Evolutionary conservation across 2,329 filamentous ascomycete genomes (phyloP), one percentile per base, ranked within the genome.

Genomic region (Gaeumannomyces tritici): DNA sequence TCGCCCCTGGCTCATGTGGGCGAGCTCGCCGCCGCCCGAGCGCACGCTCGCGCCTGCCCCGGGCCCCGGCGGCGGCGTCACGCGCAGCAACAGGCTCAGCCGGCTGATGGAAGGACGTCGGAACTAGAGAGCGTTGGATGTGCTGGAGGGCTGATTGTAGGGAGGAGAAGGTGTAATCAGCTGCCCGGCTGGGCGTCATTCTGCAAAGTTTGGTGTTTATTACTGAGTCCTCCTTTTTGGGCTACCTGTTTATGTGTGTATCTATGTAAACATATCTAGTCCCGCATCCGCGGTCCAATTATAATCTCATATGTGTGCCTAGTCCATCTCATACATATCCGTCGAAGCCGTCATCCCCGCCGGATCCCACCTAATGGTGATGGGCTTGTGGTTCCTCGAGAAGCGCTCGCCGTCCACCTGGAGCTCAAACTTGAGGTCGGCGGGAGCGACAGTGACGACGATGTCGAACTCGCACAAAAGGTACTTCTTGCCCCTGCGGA

Each of bases 401-500:
- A 55, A n/a, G n/a, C 54, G n/a, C 18, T 15, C 3, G 13, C 54
- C 54, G 12, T 3, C 54, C 4, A 55, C 54, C 54, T 55, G n/a
- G 13, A 55, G n/a, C n/a, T 55, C 54, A 55, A 55, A 55, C n/a
- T n/a, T 55, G 13, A 55, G 54, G 11, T 55, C 54, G n/a, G 54
- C 54, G 21, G 54, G 54, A 1, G 18, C 54, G 12, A 55, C 12
- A 3, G 11, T 24, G 18, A 55, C 9, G 18, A 86, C 77, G 2
- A 63, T 18, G 60, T 83, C 80, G 61, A 79, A 79, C 9, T 70
- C 70, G 57, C 74, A 77, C 4, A 75, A 65, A 55, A 74, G 78
- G 61, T 72, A 79, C 54, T 69, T 73, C 59, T 9, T 75, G 72
- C 21, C 68, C 21, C 35, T 21, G 13, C 12, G 3, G 35, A 42